These are phyloP conservation scores for Rubia occidens DNA, from an alignment of 305 asterid genomes.

Conservation along the genomic window DNA sequence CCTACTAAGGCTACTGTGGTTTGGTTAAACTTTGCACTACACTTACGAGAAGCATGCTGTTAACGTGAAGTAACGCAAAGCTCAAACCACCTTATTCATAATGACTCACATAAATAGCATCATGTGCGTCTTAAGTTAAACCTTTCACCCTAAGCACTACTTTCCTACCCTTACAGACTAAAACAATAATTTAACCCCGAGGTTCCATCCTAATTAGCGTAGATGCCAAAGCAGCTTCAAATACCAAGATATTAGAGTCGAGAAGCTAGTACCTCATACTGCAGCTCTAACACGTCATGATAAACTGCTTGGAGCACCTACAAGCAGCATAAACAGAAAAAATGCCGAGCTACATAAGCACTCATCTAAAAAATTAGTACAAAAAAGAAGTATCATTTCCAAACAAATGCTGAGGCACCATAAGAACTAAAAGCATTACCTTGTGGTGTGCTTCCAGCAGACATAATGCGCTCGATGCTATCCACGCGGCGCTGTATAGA, in stretches of 20 bases:
- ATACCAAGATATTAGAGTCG: not conserved
- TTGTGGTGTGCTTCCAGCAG: constrained; percentile 8
- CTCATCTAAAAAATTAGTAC: not conserved
- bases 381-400: not conserved
- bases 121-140: not conserved
- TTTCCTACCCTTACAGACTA: not conserved
- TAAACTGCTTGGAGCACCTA: constrained; percentile 4
- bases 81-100: not conserved
- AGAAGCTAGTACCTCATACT: not conserved
- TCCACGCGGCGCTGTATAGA: constrained; percentile 27
- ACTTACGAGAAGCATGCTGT: not conserved
- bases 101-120: not conserved
- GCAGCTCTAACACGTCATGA: not conserved
- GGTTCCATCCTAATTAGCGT: not conserved
- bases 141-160: not conserved
- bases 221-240: not conserved
- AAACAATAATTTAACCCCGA: not conserved
- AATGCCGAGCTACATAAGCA: not conserved
- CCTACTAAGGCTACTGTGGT: not conserved
- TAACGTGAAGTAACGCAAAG: not conserved
- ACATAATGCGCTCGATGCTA: constrained; percentile 23
- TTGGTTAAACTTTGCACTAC: not conserved
- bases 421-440: constrained; percentile 9
- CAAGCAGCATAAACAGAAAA: not conserved
- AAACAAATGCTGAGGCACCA: not conserved